Percentiles rank a stretch among this genome's conserved stretches.
Evolutionary conservation across 2,329 filamentous ascomycete species (phyloP).

Genomic region (Grosmannia clavigera): DNA sequence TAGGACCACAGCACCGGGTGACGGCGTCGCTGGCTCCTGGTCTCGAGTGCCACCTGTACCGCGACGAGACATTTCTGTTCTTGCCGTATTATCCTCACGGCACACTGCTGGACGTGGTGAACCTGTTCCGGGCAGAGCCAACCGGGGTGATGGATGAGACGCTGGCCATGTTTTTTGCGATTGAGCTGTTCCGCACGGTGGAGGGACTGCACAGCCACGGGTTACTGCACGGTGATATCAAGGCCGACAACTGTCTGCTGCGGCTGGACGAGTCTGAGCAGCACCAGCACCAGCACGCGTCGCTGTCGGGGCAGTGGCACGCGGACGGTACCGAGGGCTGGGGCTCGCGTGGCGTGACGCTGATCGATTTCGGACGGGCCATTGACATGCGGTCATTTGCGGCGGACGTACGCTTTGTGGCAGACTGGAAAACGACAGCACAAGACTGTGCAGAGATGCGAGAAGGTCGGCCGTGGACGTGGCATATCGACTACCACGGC

Average conservation of each 20-base stretch:
- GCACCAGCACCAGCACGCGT: constrained; percentile 24
- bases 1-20: constrained; percentile 59
- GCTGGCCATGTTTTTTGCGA: constrained; percentile 87
- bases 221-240: constrained; percentile 85
- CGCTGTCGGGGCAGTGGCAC: constrained; percentile 52
- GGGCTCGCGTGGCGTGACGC: constrained; percentile 62
- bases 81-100: constrained; percentile 82
- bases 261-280: constrained; percentile 54
- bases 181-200: constrained; percentile 82
- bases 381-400: constrained; percentile 86
- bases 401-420: constrained; percentile 72
- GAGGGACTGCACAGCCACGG: constrained; percentile 72
- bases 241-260: constrained; percentile 88
- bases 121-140: constrained; percentile 62
- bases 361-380: constrained; percentile 90
- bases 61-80: constrained; percentile 79
- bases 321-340: constrained; percentile 67
- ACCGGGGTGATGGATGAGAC: constrained; percentile 76
- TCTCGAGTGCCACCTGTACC: constrained; percentile 84
- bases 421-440: constrained; percentile 82
- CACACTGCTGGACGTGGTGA: constrained; percentile 89
- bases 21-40: constrained; percentile 68
- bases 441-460: constrained; percentile 94
- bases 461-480: constrained; percentile 89
- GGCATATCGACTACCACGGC: constrained; percentile 93